Evolutionary conservation across 352 stramenopile species (phyloP), one percentile per base, ranked within the genome.

Genomic region (Aphanomyces cochlioides): DNA sequence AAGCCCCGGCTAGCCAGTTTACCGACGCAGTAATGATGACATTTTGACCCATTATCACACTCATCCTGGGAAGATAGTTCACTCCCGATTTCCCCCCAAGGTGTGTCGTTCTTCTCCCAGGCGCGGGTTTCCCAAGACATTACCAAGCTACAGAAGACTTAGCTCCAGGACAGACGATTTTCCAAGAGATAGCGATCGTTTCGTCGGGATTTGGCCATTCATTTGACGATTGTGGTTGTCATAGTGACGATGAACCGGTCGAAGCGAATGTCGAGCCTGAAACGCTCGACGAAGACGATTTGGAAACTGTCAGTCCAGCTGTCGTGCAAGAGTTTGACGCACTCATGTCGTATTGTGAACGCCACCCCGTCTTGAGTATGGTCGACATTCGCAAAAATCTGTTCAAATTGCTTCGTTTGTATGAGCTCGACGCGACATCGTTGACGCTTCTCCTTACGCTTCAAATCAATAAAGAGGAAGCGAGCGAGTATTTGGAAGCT

Each of bases 101-200:
- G n/a, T n/a, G n/a, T 28, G 28, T 28, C 3, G 34, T 40, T 13
- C 54, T 67, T 67, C 59, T 10, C 4, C n/a, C 41, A n/a, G 7
- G 59, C 59, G 4, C 19, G 41, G 6, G 43, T 67, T 19, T 56
- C 17, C n/a, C 59, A 67, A 19, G 59, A 67, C 41, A 19, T 67
- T 3, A 56, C 59, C 38, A 48, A 67, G 59, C 59, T 3, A 67
- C 59, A 7, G 43, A 21, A 28, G 66, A 69, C 0, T 88, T 92
- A 72, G 59, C 79, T 34, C 75, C 83, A 6, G 85, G 85, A 4
- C 77, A 88, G 19, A 80, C 89, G 40, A 89, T 93, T 61, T 93
- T 93, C 72, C 82, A 77, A 60, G 85, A 93, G 72, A 67, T 84
- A 66, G 83, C 85, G 40, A 89, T 93, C 66, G 85, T 90, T 59